A percentile compares a stretch with the other conserved stretches of the same genome.
Evolutionary conservation across 768 basidiomycete genomes (phyloP).

Genomic region (Cubamyces sp.): DNA sequence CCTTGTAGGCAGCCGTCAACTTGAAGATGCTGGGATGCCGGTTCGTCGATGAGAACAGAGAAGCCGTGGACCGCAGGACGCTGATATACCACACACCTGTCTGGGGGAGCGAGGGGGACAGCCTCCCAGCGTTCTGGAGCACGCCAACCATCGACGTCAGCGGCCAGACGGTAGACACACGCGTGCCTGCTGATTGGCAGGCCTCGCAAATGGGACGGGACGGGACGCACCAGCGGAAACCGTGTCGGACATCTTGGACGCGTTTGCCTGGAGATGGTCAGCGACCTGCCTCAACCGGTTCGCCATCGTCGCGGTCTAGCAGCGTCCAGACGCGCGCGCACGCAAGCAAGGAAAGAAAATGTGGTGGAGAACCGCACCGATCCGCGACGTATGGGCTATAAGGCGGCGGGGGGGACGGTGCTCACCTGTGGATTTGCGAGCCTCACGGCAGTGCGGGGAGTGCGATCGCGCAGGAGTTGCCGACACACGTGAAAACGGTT

Average conservation of each 20-base stretch:
- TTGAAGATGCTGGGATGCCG: constrained; percentile 75
- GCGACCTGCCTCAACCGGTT: constrained; percentile 62
- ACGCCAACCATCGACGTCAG: constrained; percentile 9
- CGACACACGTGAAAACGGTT: constrained; percentile 25
- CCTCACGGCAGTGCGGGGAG: constrained; percentile 12
- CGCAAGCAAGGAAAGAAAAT: background rate
- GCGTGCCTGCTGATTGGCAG: constrained; percentile 16
- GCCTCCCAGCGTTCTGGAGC: constrained; percentile 69
- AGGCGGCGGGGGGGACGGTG: background rate
- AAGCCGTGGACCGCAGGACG: constrained; percentile 1
- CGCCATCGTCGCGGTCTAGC: constrained; percentile 26
- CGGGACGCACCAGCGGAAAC: constrained; percentile 50
- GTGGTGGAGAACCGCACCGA: background rate
- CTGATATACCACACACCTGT: constrained; percentile 55
- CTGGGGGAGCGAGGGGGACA: constrained; percentile 84
- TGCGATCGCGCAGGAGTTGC: constrained; percentile 15
- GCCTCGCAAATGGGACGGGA: constrained; percentile 3
- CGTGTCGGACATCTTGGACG: constrained; percentile 41
- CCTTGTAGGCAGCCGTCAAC: constrained; percentile 88
- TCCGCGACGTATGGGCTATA: constrained; percentile 10
- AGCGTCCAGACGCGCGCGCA: background rate
- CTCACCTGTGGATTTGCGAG: constrained; percentile 16
- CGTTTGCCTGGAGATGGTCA: constrained; percentile 50
- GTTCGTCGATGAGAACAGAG: constrained; percentile 16
- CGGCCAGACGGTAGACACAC: constrained; percentile 24